Conservation (phyloP, 352 stramenopile species). For the Pythium plurisporium region DNA sequence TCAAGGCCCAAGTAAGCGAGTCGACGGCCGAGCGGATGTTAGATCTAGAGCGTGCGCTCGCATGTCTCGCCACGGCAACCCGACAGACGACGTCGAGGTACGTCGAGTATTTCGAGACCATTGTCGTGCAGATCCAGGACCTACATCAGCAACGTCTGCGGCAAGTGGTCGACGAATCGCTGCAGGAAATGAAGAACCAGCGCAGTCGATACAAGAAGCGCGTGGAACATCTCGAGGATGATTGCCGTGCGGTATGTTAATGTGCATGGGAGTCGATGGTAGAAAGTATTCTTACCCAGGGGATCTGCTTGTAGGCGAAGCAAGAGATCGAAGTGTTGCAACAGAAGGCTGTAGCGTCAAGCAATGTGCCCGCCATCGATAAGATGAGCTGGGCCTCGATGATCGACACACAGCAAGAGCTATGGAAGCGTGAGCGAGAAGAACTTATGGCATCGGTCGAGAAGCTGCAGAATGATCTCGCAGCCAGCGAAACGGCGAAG, state of each 20-base stretch:
- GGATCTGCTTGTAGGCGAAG: slow-evolving; percentile 29
- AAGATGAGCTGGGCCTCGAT: slow-evolving; percentile 27
- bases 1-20: slow-evolving; percentile 30
- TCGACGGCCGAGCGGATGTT: slow-evolving; percentile 24
- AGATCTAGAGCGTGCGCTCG: slow-evolving; percentile 36
- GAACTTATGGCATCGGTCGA: neutral
- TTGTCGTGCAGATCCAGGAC: slow-evolving; percentile 44
- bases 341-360: slow-evolving; percentile 17
- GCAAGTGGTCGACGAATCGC: slow-evolving; percentile 43
- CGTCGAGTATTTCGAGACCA: slow-evolving; percentile 39
- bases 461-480: neutral
- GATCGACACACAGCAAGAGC: slow-evolving; percentile 13
- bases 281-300: no score
- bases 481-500: neutral
- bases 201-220: slow-evolving; percentile 42
- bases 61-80: slow-evolving; percentile 26
- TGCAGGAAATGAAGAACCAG: slow-evolving; percentile 48
- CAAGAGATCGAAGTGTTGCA: slow-evolving; percentile 31
- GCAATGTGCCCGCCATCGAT: slow-evolving; percentile 18
- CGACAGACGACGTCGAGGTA: slow-evolving; percentile 31
- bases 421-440: slow-evolving; percentile 11
- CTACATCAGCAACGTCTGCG: slow-evolving; percentile 54
- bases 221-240: slow-evolving; percentile 31
- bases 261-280: neutral
- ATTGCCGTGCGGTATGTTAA: slow-evolving; percentile 19